Percentiles rank a stretch among this genome's conserved stretches.
These are phyloP conservation scores for Rickenella mellea DNA, from an alignment of 768 basidiomycete genomes.

Conservation along the genomic window DNA sequence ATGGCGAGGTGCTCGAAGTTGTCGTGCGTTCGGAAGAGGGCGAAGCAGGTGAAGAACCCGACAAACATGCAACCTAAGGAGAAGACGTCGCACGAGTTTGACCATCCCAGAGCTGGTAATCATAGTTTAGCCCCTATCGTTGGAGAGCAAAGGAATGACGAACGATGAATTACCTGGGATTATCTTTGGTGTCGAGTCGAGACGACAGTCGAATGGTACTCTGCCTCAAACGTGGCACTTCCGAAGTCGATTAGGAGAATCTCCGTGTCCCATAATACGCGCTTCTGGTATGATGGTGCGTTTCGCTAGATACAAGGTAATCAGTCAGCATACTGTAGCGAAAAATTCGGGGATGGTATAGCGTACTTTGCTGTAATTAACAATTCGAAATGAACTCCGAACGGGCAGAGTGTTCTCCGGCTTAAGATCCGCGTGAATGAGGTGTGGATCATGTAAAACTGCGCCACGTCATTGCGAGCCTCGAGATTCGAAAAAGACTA, in stretches of 20 bases:
- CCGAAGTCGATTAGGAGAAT: slow-evolving; percentile 98
- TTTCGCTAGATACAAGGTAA: slow-evolving; percentile 38
- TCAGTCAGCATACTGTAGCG: slow-evolving; percentile 7
- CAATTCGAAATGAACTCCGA: slow-evolving; percentile 62
- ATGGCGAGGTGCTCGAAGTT: slow-evolving; percentile 98
- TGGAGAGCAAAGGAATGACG: slow-evolving; percentile 16
- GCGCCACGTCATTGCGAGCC: slow-evolving; percentile 9
- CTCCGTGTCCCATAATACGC: slow-evolving; percentile 77
- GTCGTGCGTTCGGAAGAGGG: slow-evolving; percentile 99
- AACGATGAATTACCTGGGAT: slow-evolving; percentile 96
- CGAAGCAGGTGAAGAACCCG: slow-evolving; percentile 95
- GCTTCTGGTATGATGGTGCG: slow-evolving; percentile 58
- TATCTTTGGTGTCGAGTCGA: slow-evolving; percentile 97
- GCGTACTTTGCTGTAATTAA: slow-evolving; percentile 57
- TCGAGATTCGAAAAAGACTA: too few relatives aligned
- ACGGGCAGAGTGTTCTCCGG: slow-evolving; percentile 98
- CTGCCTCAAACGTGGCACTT: slow-evolving; percentile 94
- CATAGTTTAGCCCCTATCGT: slow-evolving; percentile 12
- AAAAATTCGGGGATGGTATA: slow-evolving; percentile 39
- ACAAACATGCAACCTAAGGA: slow-evolving; percentile 98
- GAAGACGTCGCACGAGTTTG: slow-evolving; percentile 96
- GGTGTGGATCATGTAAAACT: slow-evolving; percentile 87
- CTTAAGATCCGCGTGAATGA: slow-evolving; percentile 97
- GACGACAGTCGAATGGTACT: slow-evolving; percentile 97
- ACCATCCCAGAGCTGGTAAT: slow-evolving; percentile 98